Evolutionary conservation across 306 rosid genomes (phyloP), one percentile per base, ranked within the genome.

Genomic region (Cucumis hystrix): DNA sequence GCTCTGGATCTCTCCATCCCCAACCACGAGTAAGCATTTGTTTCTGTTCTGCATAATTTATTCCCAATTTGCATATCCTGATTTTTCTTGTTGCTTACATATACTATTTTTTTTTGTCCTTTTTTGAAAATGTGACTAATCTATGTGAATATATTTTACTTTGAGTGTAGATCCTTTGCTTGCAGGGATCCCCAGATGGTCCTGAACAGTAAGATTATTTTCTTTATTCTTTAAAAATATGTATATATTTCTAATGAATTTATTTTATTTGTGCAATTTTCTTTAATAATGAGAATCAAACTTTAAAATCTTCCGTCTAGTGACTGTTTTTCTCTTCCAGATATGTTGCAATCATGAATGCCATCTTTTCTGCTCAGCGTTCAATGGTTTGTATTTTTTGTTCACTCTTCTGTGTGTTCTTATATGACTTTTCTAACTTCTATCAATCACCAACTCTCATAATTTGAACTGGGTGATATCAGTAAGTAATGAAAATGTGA

Each of bases 321-420:
- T 80, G 77, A 30, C 59, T 80, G 35, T 58, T 61, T 54, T 28
- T 62, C 37, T 80, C 83, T 68, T 89, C 78, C 96, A 95, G 97
- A 88, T 90, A 95, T 79, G 99, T 95, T 74, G 97, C 99, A 78
- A 86, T 90, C 83, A 90, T 92, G 99, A 95, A 95, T 87, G 77
- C 97, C 54, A 95, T 95, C 83, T 92, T 95, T 79, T 95, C 97
- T 80, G 99, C 99, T 23, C 97, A 95, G 78, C 96, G 83, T 65
- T 95, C 97, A 20, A 64, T 80, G 79, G 99, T 95, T 85, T 73
- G 82, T 73, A 28, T 75, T 45, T 23, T 18, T 77, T 74, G 15
- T 9, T 43, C 45, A 21, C 54, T 62, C 74, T 66, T 78, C 79
- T 77, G 58, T 21, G 37, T 69, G 56, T 20, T 71, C 18, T 49